Percentiles rank a stretch among this genome's conserved stretches.
These are phyloP conservation scores for Solanum ossicruentum DNA, from an alignment of 257 asterid genomes.

Conservation along the genomic window DNA sequence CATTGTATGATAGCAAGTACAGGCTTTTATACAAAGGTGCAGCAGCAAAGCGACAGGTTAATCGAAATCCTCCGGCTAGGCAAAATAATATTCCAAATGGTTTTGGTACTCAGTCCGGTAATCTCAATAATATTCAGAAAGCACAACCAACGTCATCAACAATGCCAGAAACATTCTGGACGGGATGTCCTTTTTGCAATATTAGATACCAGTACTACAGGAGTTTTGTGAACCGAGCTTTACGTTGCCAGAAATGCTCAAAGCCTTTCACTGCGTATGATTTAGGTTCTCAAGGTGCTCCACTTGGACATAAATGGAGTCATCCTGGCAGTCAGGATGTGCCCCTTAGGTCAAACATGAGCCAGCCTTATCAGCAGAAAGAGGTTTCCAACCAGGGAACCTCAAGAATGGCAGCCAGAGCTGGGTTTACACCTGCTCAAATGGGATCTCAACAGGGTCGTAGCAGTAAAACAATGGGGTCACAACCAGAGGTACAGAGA, in stretches of 20 bases:
- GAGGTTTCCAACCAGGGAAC: slow-evolving; percentile 11
- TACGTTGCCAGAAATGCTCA: slow-evolving; percentile 41
- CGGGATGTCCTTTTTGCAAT: slow-evolving; percentile 55
- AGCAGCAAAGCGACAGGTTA: slow-evolving; percentile 20
- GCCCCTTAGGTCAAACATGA: slow-evolving; percentile 8
- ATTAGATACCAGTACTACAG: slow-evolving; percentile 25
- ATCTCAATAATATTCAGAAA: slow-evolving; percentile 23
- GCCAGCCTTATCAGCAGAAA: slow-evolving; percentile 15
- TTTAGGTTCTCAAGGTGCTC: slow-evolving; percentile 24
- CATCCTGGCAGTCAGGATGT: slow-evolving; percentile 21
- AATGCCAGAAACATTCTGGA: slow-evolving; percentile 28
- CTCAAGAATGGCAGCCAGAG: slow-evolving; percentile 1
- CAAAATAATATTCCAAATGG: slow-evolving; percentile 22
- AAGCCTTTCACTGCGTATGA: slow-evolving; percentile 30
- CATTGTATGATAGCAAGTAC: slow-evolving; percentile 37
- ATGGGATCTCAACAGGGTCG: slow-evolving; percentile 16
- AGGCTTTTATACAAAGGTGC: slow-evolving; percentile 21
- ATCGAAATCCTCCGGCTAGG: slow-evolving; percentile 15
- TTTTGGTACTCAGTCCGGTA: slow-evolving; percentile 10
- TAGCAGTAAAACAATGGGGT: slow-evolving; percentile 8
- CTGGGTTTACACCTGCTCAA: slow-evolving; percentile 14
- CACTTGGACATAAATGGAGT: slow-evolving; percentile 8
- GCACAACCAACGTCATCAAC: slow-evolving; percentile 17
- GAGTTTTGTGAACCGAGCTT: slow-evolving; percentile 7
- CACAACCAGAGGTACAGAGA: slow-evolving; percentile 14